Evolutionary conservation across 2,329 filamentous ascomycete genomes (phyloP).

Genomic region (Colletotrichum endophyticum): DNA sequence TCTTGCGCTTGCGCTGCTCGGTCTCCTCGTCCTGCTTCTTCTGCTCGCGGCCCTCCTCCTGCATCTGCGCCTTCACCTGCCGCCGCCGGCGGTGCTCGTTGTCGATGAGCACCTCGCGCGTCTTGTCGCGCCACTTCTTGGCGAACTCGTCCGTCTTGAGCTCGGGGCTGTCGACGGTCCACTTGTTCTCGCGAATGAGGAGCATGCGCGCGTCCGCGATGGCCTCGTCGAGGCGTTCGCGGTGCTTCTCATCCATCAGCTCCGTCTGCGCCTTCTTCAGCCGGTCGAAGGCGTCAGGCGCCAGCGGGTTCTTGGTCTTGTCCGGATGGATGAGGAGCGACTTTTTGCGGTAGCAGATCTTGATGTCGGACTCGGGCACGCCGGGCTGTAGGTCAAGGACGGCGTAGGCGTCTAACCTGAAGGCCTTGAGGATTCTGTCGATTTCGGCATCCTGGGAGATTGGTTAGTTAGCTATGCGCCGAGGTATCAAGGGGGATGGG

Average conservation of each 20-base stretch:
- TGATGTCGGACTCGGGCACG: slow-evolving; percentile 95
- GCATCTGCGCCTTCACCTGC: slow-evolving; percentile 92
- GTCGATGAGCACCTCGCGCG: slow-evolving; percentile 87
- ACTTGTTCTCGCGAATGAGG: slow-evolving; percentile 91
- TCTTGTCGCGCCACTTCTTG: slow-evolving; percentile 87
- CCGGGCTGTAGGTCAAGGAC: slow-evolving; percentile 95
- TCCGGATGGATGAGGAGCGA: slow-evolving; percentile 99
- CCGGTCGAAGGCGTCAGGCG: slow-evolving; percentile 94
- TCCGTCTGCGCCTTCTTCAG: slow-evolving; percentile 93
- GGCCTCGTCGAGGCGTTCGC: slow-evolving; percentile 85
- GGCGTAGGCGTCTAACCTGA: slow-evolving; percentile 81
- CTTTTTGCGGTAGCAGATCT: slow-evolving; percentile 91
- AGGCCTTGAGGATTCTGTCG: slow-evolving; percentile 89
- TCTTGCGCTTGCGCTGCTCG: slow-evolving; percentile 80
- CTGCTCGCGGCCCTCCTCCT: slow-evolving; percentile 92
- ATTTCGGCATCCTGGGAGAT: slow-evolving; percentile 83
- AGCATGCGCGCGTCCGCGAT: slow-evolving; percentile 96
- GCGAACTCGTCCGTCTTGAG: slow-evolving; percentile 84
- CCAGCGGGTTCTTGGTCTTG: slow-evolving; percentile 89
- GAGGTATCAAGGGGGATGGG: background rate
- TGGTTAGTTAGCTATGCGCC: background rate
- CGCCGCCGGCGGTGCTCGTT: slow-evolving; percentile 85
- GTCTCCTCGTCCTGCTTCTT: slow-evolving; percentile 84
- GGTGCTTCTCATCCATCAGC: slow-evolving; percentile 93
- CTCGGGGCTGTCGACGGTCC: slow-evolving; percentile 87